Percentiles rank a stretch among this genome's conserved stretches.
Evolutionary conservation across 2,329 filamentous ascomycete species (phyloP).

Genomic region (Hypoxylon sp.): DNA sequence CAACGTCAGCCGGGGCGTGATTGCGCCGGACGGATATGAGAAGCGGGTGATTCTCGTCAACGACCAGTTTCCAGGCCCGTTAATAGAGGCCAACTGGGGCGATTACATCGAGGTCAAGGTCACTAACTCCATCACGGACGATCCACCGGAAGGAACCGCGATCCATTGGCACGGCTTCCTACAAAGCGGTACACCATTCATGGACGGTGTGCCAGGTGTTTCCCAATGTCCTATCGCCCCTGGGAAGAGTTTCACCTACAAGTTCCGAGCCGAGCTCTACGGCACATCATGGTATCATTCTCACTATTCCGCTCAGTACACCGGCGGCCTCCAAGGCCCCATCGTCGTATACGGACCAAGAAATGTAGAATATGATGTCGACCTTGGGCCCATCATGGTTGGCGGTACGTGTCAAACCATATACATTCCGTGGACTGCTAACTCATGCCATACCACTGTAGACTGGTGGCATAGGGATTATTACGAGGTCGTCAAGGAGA

Average conservation of each 20-base stretch:
- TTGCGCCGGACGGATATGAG: conserved; percentile 69
- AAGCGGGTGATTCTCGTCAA: conserved; percentile 60
- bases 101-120: conserved; percentile 54
- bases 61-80: conserved; percentile 67
- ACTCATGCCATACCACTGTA: conserved; percentile 25
- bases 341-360: conserved; percentile 71
- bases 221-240: conserved; percentile 76
- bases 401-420: conserved; percentile 52
- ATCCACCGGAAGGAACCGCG: conserved; percentile 55
- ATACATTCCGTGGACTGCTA: too few relatives aligned
- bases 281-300: conserved; percentile 71
- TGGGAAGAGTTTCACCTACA: conserved; percentile 66
- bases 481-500: conserved; percentile 59
- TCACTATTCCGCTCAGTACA: conserved; percentile 70
- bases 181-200: conserved; percentile 62
- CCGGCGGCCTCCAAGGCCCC: conserved; percentile 71
- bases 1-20: conserved; percentile 61
- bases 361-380: conserved; percentile 69
- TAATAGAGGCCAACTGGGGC: conserved; percentile 63
- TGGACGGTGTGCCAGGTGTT: conserved; percentile 66
- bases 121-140: conserved; percentile 48
- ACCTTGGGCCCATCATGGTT: conserved; percentile 67
- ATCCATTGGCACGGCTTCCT: conserved; percentile 69
- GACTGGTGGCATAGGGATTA: conserved; percentile 74
- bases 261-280: conserved; percentile 65